Base-by-base conservation (phyloP, 2,329 filamentous ascomycete species). In the Aspergillus japonicus region DNA sequence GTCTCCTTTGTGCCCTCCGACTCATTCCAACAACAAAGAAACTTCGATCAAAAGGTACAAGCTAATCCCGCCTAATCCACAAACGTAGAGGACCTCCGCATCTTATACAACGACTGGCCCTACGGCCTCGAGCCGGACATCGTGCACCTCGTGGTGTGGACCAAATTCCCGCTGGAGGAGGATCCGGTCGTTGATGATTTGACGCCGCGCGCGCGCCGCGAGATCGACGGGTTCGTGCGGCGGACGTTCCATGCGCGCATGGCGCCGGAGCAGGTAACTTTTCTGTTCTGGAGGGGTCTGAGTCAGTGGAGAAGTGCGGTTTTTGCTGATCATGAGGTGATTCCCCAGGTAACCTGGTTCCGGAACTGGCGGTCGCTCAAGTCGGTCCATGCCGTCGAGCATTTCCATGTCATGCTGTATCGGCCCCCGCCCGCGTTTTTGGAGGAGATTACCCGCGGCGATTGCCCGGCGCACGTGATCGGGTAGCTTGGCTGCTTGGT, bases 361-460 rank as follows among this genome's bases (percentile, higher is more conserved):
- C 96, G 90, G 80, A 98, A 98, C 71, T 96, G 92, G 92, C 84
- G 82, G 56, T 85, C 84, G 16, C 78, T 97, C 66, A 96, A 96
- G 79, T 95, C 89, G 24, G 86, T 98, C 29, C 86, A 92, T 68
- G 87, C 90, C 0, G 86, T 98, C 11, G 93, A 97, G 80, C 94
- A 98, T 74, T 95, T 98, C 71, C 94, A 98, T 75, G 89, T 97
- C 70, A 92, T 97, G 92, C 80, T 97, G 56, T 89, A 88, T 73
- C 82, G 91, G 66, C 88, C 92, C 1, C 87, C 94, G 67, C 80
- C 81, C 42, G 82, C 80, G 3, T 91, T 96, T 65, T 76, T 96
- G 50, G 78, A 80, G 54, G 78, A 86, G 57, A 82, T 96, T 62
- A 96, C 92, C 5, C 79, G 85, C 42, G 89, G 87, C 12, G 92